A percentile compares a stretch with the other conserved stretches of the same genome.
Conservation (phyloP, 179 eudicot genomes). For the Amaranthus tricolor region DNA sequence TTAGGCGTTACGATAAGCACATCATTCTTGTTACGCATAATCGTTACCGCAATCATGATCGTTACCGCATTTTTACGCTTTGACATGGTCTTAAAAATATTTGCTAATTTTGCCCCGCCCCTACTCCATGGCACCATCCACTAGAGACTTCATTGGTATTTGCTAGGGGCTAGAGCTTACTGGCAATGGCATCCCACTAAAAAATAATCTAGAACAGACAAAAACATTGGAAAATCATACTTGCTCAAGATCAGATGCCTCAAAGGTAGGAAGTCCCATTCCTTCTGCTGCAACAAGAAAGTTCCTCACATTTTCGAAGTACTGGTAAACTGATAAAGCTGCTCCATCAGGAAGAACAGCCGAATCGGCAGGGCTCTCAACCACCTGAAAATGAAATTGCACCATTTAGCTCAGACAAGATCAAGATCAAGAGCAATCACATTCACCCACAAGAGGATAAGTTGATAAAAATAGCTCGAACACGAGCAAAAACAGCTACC, state of each 20-base stretch:
- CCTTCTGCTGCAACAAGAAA: slow-evolving; percentile 76
- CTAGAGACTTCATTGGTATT: no score
- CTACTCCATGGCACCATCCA: no score
- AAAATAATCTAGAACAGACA: neutral
- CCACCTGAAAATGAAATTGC: slow-evolving; percentile 70
- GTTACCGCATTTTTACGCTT: no score
- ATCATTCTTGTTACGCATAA: no score
- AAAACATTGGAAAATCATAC: slow-evolving; percentile 32
- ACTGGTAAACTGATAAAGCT: slow-evolving; percentile 86
- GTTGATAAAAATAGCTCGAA: slow-evolving; percentile 1
- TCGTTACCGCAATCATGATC: no score
- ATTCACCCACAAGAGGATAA: slow-evolving; percentile 9
- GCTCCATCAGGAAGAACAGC: slow-evolving; percentile 78
- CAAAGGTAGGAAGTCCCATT: slow-evolving; percentile 83
- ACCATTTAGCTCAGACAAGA: neutral
- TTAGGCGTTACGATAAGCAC: no score
- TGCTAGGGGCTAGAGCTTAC: no score
- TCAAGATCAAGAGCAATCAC: slow-evolving; percentile 4
- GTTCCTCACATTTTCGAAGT: slow-evolving; percentile 91
- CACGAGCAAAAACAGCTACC: slow-evolving; percentile 36
- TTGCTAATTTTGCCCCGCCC: no score
- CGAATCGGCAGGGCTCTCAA: slow-evolving; percentile 77
- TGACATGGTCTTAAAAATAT: no score
- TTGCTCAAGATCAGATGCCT: slow-evolving; percentile 94
- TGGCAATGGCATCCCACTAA: neutral